phyloP scores from a whole-genome alignment of 805 yeast species.

The Metschnikowia shivogae region DNA sequence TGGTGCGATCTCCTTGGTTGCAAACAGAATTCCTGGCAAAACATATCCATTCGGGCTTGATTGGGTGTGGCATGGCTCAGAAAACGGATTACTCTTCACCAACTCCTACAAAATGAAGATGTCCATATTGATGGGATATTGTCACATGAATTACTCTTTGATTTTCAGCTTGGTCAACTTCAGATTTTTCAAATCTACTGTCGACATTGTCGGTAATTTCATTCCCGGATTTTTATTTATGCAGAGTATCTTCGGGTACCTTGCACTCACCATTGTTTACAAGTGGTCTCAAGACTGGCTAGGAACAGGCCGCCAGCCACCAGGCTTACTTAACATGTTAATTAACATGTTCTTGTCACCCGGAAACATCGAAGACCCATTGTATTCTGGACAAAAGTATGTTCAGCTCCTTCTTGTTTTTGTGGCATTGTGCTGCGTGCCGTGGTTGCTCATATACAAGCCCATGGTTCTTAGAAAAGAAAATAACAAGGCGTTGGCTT shows the following conservation, averaged over 20 bases:
- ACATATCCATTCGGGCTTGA: conserved; percentile 64
- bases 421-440: conserved; percentile 64
- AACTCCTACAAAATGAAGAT: conserved; percentile 77
- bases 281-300: conserved; percentile 76
- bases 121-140: conserved; percentile 70
- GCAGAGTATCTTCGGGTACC: conserved; percentile 74
- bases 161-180: conserved; percentile 65
- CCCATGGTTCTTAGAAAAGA: conserved; percentile 48
- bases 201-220: conserved; percentile 69
- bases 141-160: conserved; percentile 71
- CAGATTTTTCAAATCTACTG: conserved; percentile 50
- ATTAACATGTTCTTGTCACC: conserved; percentile 75
- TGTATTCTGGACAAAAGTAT: conserved; percentile 60
- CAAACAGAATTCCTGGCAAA: conserved; percentile 39
- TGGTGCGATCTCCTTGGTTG: conserved; percentile 36
- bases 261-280: conserved; percentile 61
- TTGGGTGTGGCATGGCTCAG: conserved; percentile 79
- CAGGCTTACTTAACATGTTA: conserved; percentile 69
- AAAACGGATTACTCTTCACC: conserved; percentile 62
- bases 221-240: conserved; percentile 70
- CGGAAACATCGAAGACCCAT: conserved; percentile 60
- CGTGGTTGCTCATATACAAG: conserved; percentile 65
- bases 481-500: conserved; percentile 26
- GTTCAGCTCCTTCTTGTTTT: conserved; percentile 56
- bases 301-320: conserved; percentile 57